phyloP scores from a whole-genome alignment of 768 basidiomycete species.

The Boletus vermiculosoides region DNA sequence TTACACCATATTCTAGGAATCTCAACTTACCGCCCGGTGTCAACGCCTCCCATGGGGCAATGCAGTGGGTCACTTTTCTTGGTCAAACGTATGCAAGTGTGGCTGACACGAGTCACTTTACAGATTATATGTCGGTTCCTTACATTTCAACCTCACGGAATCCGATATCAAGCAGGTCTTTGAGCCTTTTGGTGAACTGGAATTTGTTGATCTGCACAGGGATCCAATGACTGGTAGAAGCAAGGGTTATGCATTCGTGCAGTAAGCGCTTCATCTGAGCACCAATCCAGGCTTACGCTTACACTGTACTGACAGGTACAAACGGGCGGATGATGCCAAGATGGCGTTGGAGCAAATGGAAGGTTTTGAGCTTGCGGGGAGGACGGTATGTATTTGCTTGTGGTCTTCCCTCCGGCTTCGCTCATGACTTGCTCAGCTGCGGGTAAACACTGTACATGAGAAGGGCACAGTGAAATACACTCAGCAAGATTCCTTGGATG shows the following conservation, averaged over 20 bases:
- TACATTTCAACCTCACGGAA: conserved; percentile 96
- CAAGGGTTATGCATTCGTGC: conserved; percentile 97
- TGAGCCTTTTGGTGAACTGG: conserved; percentile 96
- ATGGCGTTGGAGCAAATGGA: conserved; percentile 99
- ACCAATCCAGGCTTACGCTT: neutral
- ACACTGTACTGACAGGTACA: conserved; percentile 57
- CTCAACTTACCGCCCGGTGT: conserved; percentile 85
- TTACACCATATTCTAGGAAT: conserved; percentile 46
- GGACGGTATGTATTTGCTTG: conserved; percentile 56
- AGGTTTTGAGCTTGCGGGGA: conserved; percentile 95
- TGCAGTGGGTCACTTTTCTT: conserved; percentile 62
- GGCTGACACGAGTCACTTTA: conserved; percentile 8
- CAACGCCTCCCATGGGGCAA: conserved; percentile 74
- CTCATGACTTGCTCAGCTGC: conserved; percentile 48
- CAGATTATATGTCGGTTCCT: conserved; percentile 94
- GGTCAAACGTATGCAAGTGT: conserved; percentile 12
- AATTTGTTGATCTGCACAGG: conserved; percentile 96
- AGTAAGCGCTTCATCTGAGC: conserved; percentile 51
- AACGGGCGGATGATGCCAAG: conserved; percentile 87
- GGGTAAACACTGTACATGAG: conserved; percentile 91
- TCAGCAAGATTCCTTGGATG: conserved; percentile 80
- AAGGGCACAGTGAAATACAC: conserved; percentile 78
- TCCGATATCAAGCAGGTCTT: conserved; percentile 99
- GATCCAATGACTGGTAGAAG: conserved; percentile 93
- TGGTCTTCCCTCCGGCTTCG: conserved; percentile 15